Evolutionary conservation across 495 filamentous ascomycete genomes (phyloP).

Genomic region (Podospora pseudoanserina): DNA sequence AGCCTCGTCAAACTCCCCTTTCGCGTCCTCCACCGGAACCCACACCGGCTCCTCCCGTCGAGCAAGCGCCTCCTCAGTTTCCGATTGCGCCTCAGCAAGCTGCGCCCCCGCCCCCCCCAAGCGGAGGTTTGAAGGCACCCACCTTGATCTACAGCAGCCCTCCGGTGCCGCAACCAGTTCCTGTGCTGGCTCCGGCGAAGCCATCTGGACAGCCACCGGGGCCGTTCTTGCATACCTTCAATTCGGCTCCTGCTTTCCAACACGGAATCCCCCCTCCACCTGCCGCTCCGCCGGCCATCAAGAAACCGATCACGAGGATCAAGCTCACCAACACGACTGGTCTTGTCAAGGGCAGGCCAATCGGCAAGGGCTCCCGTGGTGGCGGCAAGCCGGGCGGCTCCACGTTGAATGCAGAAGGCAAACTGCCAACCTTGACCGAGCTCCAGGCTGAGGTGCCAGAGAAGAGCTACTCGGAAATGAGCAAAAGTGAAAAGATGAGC

Average conservation of each 20-base stretch:
- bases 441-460: constrained; percentile 17
- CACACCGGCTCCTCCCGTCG: not conserved
- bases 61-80: constrained; percentile 5
- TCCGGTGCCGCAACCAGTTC: constrained; percentile 1
- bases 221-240: constrained; percentile 33
- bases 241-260: constrained; percentile 22
- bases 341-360: constrained; percentile 15
- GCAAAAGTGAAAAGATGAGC: constrained; percentile 52
- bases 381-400: constrained; percentile 2
- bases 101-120: constrained; percentile 17
- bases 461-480: constrained; percentile 49
- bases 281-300: constrained; percentile 25
- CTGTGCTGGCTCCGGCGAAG: constrained; percentile 16
- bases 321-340: constrained; percentile 30
- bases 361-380: constrained; percentile 18
- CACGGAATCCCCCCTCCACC: constrained; percentile 21
- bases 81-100: constrained; percentile 22
- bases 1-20: not conserved
- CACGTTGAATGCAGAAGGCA: constrained; percentile 10
- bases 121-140: constrained; percentile 22
- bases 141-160: constrained; percentile 23
- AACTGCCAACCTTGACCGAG: constrained; percentile 3
- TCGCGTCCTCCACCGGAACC: not conserved
- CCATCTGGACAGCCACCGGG: constrained; percentile 13
- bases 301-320: constrained; percentile 34